Base-by-base conservation (phyloP, 164 flowering plant genomes). In the Amborella trichopoda region DNA sequence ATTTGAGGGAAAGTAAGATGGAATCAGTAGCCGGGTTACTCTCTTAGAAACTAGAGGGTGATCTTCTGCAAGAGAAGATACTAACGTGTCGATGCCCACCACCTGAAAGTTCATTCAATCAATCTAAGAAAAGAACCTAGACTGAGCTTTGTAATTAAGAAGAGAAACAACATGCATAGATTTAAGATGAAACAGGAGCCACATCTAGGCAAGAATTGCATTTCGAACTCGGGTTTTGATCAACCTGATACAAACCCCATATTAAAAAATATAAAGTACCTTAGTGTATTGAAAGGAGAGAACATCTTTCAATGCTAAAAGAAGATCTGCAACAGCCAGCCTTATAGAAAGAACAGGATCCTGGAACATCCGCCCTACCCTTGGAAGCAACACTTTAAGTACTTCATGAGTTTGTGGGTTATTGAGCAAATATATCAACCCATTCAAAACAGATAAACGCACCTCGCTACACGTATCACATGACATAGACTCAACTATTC, bases 371-470 rank as follows among this genome's bases (percentile, higher is more conserved):
- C 70, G 73, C 2, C 89, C 72, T 43, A 85, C 36, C 64, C 95
- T 79, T 32, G 99, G 89, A 59, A 93, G 71, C 56, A 88, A 84
- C 48, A 88, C 95, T 73, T 81, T 88, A 16, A 93, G 78, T 49
- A 93, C 56, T 61, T 88, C 91, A 63, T 83, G 99, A 60, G 89
- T 66, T 52, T 77, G 94, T n/a, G 96, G 94, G 60, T 88, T 93
- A 4, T 82, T 95, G 56, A 93, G 78, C 63, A 93, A 64, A 69
- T 85, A 85, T 26, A 75, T 67, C 12, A 93, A 60, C 23, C 96
- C 99, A 63, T 71, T 78, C 55, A 88, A 49, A 20, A 83, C 71
- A 16, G 95, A 77, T 56, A 85, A 71, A 56, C 95, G 76, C 52
- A 93, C 95, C 47, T 77, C 94, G 58, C 53, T 62, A 71, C 76